Base-by-base conservation (phyloP, 2,329 filamentous ascomycete genomes). In the Pyricularia pennisetigena region DNA sequence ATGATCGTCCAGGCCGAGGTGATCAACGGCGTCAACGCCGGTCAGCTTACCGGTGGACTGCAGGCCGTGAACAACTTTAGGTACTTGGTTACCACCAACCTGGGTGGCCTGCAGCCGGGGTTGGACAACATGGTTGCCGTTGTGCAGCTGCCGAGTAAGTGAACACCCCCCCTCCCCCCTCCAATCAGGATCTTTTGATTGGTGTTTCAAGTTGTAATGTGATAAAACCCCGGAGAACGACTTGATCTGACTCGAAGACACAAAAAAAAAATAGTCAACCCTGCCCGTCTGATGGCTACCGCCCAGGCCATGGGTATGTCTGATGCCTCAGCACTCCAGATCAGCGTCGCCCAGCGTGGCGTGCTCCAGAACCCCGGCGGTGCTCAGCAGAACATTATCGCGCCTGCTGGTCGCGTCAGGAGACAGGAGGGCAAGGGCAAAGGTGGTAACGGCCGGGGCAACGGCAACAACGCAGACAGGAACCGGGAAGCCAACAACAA, bases 111-210 rank as follows among this genome's bases (percentile, higher is more conserved):
- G 20, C 28, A n/a, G 26, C 54, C 65, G 6, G 65, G 61, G 12
- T 32, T 67, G 49, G 61, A 67, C 65, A 67, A 67, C 65, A 67
- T 67, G 65, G 65, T 67, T 62, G 65, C 65, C n/a, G 65, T 67
- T 24, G 41, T 67, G 26, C 65, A 67, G 54, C 26, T 67, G 41
- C 65, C 65, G n/a, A 20, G 65, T 67, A 61, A 67, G 65, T 67
- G 28, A 49, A 14, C 2, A 28, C 20, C 3, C 26, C 7, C 63
- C 12, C 26, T 23, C n/a, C n/a, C n/a, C n/a, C n/a, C n/a, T n/a
- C n/a, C n/a, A n/a, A n/a, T n/a, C n/a, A n/a, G n/a, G n/a, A n/a
- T n/a, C 32, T 7, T 32, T 32, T 35, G 32, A n/a, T 35, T 35
- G 32, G 12, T 35, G 12, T 35, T 35, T 35, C 32, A 35, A 35